A percentile compares a stretch with the other conserved stretches of the same genome.
Evolutionary conservation across 2,329 filamentous ascomycete species (phyloP).

Genomic region (Alternaria ventricosa): DNA sequence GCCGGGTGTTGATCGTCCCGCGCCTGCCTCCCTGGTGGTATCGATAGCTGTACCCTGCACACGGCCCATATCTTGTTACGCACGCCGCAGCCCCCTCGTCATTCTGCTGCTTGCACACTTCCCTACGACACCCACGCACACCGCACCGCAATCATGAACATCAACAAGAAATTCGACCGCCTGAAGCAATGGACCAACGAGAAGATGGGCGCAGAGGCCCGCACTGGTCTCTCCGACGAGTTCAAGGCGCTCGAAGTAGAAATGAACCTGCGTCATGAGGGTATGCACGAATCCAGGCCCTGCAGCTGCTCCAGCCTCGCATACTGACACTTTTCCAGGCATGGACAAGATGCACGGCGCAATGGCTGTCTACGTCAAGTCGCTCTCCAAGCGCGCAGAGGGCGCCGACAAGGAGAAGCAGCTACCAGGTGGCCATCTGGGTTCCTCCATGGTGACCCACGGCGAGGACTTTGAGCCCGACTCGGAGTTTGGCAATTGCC

Average conservation of each 20-base stretch:
- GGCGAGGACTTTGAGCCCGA: slow-evolving; percentile 91
- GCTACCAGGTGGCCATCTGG: slow-evolving; percentile 78
- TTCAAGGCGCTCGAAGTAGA: slow-evolving; percentile 90
- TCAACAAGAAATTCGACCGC: slow-evolving; percentile 89
- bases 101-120: slow-evolving; percentile 8
- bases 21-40: slow-evolving; percentile 22
- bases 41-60: slow-evolving; percentile 25
- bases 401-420: slow-evolving; percentile 88
- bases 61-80: slow-evolving; percentile 22
- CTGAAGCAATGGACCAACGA: slow-evolving; percentile 98
- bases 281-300: slow-evolving; percentile 56
- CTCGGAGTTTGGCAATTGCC: slow-evolving; percentile 88
- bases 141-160: slow-evolving; percentile 57
- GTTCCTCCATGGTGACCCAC: slow-evolving; percentile 83
- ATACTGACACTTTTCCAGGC: slow-evolving; percentile 59
- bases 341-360: slow-evolving; percentile 89
- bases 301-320: slow-evolving; percentile 4
- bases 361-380: slow-evolving; percentile 86
- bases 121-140: not conserved
- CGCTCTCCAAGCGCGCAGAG: slow-evolving; percentile 82
- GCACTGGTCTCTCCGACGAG: slow-evolving; percentile 85
- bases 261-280: slow-evolving; percentile 87
- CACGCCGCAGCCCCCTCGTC: slow-evolving; percentile 15
- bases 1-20: slow-evolving; percentile 8
- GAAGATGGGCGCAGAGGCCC: slow-evolving; percentile 90